phyloP scores from a whole-genome alignment of 2,329 filamentous ascomycete species.

The Sporothrix protearum region DNA sequence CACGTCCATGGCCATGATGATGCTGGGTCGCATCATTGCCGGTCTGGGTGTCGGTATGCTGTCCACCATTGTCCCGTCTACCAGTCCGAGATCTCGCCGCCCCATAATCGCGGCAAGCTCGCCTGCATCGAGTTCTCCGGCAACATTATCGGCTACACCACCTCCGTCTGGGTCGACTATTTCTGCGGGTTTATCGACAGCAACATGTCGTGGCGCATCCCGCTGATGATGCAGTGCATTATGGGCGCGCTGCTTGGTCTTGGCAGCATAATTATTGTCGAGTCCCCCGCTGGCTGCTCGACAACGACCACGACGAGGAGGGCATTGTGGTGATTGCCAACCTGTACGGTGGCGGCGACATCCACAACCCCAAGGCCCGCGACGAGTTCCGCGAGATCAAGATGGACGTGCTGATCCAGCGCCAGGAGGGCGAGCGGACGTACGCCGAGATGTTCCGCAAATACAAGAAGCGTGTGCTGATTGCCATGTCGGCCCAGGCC shows the following conservation, averaged over 20 bases:
- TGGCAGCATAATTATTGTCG: constrained; percentile 89
- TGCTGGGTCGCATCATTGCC: constrained; percentile 74
- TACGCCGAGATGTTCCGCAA: constrained; percentile 93
- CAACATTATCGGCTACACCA: constrained; percentile 93
- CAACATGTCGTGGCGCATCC: constrained; percentile 85
- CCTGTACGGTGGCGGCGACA: constrained; percentile 90
- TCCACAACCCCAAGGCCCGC: constrained; percentile 85
- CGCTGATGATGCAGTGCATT: constrained; percentile 85
- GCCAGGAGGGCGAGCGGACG: constrained; percentile 89
- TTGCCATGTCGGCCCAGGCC: constrained; percentile 96
- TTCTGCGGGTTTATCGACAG: constrained; percentile 87
- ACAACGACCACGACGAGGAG: constrained; percentile 97
- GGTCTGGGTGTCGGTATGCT: constrained; percentile 84
- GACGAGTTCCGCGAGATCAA: constrained; percentile 99
- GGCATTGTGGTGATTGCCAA: constrained; percentile 98
- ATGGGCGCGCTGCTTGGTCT: constrained; percentile 85
- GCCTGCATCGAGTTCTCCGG: constrained; percentile 98
- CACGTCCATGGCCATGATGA: constrained; percentile 85
- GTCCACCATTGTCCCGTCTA: constrained; percentile 89
- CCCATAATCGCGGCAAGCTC: constrained; percentile 91
- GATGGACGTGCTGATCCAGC: constrained; percentile 89
- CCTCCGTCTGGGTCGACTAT: constrained; percentile 98
- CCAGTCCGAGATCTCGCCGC: constrained; percentile 91
- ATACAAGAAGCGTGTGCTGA: constrained; percentile 89
- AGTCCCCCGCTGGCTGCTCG: constrained; percentile 94